Evolutionary conservation across 2,329 filamentous ascomycete genomes (phyloP), one percentile per base, ranked within the genome.

Genomic region (Cephalotrichum gorgonifer): DNA sequence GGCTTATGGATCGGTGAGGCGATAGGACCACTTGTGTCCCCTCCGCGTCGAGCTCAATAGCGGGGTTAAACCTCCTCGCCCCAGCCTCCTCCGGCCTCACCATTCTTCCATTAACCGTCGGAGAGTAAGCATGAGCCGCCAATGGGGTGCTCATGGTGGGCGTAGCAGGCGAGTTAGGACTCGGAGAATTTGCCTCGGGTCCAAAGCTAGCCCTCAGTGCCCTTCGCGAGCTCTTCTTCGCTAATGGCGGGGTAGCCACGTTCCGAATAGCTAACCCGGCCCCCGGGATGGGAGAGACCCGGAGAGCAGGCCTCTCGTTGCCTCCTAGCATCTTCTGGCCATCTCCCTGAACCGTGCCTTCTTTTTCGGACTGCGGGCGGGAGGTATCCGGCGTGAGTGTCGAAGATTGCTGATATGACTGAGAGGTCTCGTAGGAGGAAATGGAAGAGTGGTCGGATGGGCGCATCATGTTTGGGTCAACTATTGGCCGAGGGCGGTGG

Each of bases 301-400:
- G n/a, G 6, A 26, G 27, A 7, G 23, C n/a, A n/a, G 46, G 28
- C 28, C 52, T 50, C 7, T 55, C 53, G 28, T 54, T 31, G 1
- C 49, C 47, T n/a, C 47, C 44, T 9, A 56, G 42, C 8, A 54
- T 28, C 7, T 49, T 38, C 27, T 52, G 54, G 17, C 38, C 45
- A 17, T 51, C 47, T 8, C 25, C 30, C n/a, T 35, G 25, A 43
- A 14, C 46, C 15, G 17, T n/a, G 4, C 23, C 15, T 8, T 38
- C 41, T 42, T 55, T 64, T 47, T 67, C 66, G 1, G 68, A 71
- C 44, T 69, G 63, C 0, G 68, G 65, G 12, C 67, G 62, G 1
- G 68, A 69, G 0, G 64, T 66, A 48, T 67, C 60, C 1, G 68
- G 68, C 4, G 68, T 71, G 48, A 65, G 66, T 17, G 62, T 49